Evolutionary conservation across 2,329 filamentous ascomycete genomes (phyloP), one percentile per base, ranked within the genome.

Genomic region (Falciphora oryzae): DNA sequence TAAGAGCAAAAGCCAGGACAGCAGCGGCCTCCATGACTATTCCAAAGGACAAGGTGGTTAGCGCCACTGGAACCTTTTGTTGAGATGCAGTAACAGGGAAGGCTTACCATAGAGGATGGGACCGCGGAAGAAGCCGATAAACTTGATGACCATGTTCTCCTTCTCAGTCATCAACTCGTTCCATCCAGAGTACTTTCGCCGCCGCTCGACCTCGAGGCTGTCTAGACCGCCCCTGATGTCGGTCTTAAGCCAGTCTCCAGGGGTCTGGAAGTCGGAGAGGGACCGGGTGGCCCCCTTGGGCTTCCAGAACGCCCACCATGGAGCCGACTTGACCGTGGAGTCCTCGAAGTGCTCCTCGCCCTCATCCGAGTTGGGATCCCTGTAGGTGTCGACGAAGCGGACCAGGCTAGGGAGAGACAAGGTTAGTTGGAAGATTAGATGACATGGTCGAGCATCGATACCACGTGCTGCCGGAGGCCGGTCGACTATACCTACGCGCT

Each of bases 1-100:
- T 83, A 68, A 92, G 86, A 84, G 89, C 89, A 73, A 87, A 87
- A 70, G 89, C 88, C 71, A 92, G 81, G 63, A 90, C 78, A 72
- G 89, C 89, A 79, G 89, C 89, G 73, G 90, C 75, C 83, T 92
- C 89, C 89, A 92, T 92, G 75, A 91, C 88, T 89, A 68, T 61
- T 65, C 50, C 32, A 44, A 50, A 50, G 27, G 28, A 32, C 35
- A 61, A 22, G 61, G 22, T 38, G 6, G 53, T 57, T 22, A 22
- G 11, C 31, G 14, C 6, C n/a, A 25, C 4, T 25, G n/a, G 14
- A 8, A 31, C 22, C 25, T 6, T 11, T 25, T 2, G 2, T 10
- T 5, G 57, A 28, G 14, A 58, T 58, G n/a, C 14, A 13, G 38
- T 1, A 6, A 14, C 18, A 10, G 6, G 22, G 25, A 8, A 28